phyloP scores from a whole-genome alignment of 163 green algal genomes.

The Trebouxiophyceae sp. region DNA sequence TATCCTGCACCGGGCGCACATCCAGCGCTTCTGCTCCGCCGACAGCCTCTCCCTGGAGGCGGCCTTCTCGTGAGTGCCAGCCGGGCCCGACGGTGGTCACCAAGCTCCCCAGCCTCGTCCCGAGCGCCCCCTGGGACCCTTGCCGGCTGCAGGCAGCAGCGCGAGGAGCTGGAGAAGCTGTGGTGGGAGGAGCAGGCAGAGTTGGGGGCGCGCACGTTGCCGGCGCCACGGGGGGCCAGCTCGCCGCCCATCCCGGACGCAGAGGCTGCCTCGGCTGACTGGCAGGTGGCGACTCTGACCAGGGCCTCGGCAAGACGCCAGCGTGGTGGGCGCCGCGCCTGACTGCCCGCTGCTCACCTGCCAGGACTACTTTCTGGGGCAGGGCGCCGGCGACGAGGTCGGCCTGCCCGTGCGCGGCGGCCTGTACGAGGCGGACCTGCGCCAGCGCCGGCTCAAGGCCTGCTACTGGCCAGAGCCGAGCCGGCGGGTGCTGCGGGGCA shows the following conservation, averaged over 20 bases:
- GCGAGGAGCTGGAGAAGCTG: slow-evolving; percentile 32
- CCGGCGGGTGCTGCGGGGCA: slow-evolving; percentile 44
- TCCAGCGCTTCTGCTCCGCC: slow-evolving; percentile 36
- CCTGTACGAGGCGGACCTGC: slow-evolving; percentile 43
- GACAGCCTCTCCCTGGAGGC: slow-evolving; percentile 33
- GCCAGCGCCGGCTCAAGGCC: slow-evolving; percentile 26
- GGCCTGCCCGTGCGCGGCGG: slow-evolving; percentile 32
- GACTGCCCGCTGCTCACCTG: background rate
- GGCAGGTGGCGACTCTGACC: slow-evolving; percentile 14
- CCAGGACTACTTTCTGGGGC: slow-evolving; percentile 16
- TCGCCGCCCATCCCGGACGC: slow-evolving; percentile 3
- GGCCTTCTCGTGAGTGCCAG: slow-evolving; percentile 17
- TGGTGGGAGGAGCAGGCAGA: slow-evolving; percentile 52
- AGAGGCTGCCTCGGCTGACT: slow-evolving; percentile 5
- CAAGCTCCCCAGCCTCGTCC: no score
- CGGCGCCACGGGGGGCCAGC: background rate
- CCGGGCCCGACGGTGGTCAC: background rate
- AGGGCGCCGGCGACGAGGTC: slow-evolving; percentile 1
- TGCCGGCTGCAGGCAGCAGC: slow-evolving; percentile 6
- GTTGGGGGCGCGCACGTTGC: slow-evolving; percentile 12
- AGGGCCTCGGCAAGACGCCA: no score
- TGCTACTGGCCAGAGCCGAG: slow-evolving; percentile 39
- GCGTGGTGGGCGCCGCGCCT: no score
- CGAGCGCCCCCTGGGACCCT: no score
- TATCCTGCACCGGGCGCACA: slow-evolving; percentile 27